phyloP scores from a whole-genome alignment of 768 basidiomycete genomes.

The Tylopilus balloui region DNA sequence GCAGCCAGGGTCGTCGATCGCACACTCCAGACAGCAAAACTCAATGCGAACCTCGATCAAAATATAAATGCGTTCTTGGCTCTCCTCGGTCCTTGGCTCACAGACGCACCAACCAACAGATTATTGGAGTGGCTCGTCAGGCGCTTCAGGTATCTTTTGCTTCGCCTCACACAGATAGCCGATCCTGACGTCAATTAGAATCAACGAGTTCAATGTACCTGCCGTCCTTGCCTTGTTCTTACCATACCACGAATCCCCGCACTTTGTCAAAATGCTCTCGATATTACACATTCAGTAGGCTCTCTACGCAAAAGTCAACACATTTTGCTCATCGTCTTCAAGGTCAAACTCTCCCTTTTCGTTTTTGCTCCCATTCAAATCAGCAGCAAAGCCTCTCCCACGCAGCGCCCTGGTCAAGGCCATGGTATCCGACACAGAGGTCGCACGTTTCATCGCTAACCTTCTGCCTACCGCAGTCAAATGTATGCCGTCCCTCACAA shows the following conservation, averaged over 20 bases:
- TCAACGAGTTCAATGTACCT: conserved; percentile 90
- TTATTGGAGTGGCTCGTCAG: conserved; percentile 93
- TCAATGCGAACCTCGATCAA: conserved; percentile 58
- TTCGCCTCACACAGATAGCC: background rate
- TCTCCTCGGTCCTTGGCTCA: conserved; percentile 73
- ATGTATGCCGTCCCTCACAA: conserved; percentile 17
- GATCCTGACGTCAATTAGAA: conserved; percentile 40
- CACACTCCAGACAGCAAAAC: conserved; percentile 64
- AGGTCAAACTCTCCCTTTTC: conserved; percentile 62
- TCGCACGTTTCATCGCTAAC: conserved; percentile 66
- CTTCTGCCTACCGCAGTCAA: conserved; percentile 61
- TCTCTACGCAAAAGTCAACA: background rate
- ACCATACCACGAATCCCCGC: conserved; percentile 92
- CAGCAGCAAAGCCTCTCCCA: conserved; percentile 70
- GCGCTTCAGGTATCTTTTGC: conserved; percentile 69
- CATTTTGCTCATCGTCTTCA: conserved; percentile 1
- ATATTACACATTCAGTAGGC: conserved; percentile 75
- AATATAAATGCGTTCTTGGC: conserved; percentile 59
- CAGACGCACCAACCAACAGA: conserved; percentile 77
- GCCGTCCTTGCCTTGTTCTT: conserved; percentile 76
- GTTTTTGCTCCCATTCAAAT: conserved; percentile 72
- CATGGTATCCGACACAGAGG: conserved; percentile 66
- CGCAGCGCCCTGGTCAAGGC: conserved; percentile 69
- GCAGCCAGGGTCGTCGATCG: conserved; percentile 70
- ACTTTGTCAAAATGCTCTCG: conserved; percentile 89